Base-by-base conservation (phyloP, 2,329 filamentous ascomycete species). In the Fusarium sp. region DNA sequence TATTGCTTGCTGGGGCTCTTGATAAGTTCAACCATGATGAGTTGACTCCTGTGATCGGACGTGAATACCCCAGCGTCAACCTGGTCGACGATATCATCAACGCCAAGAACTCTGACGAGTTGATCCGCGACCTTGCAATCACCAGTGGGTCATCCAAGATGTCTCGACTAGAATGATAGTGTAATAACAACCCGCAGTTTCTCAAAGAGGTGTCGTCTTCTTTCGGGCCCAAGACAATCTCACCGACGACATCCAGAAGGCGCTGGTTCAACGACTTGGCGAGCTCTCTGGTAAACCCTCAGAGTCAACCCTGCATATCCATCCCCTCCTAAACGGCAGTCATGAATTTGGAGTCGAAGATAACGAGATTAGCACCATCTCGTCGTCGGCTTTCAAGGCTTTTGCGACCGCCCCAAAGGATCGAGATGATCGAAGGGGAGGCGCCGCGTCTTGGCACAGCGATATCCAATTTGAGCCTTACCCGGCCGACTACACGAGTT, bases 191-290 rank as follows among this genome's bases (percentile, higher is more conserved):
- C 0, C 0, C 1, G 0, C 10, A 90, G 88, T 91, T 66, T 90
- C 89, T 1, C 85, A 87, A 66, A 84, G 90, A 13, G 89, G 89
- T 2, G 89, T 91, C 3, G 89, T 91, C 41, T 90, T 91, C 78
- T 89, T 91, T 77, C 86, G 89, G 13, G 82, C 84, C 10, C 90
- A 92, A 65, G 81, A 89, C 72, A 82, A 85, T 66, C 78, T 90
- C 7, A 83, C 83, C 69, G 85, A 90, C 69, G 86, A 87, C 0
- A 81, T 89, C 7, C 88, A 90, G 72, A 92, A 92, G 78, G 78
- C 85, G 27, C 79, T 92, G 0, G 86, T 88, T 36, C 82, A 89
- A 12, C 83, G 85, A 1, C 82, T 92, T 2, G 90, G 90, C 9
- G 81, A 88, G 71, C 81, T 91, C 10, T 83, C 86, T 1, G 89